Base-by-base conservation (phyloP, 768 basidiomycete species). In the Boletus rubroflammeus region DNA sequence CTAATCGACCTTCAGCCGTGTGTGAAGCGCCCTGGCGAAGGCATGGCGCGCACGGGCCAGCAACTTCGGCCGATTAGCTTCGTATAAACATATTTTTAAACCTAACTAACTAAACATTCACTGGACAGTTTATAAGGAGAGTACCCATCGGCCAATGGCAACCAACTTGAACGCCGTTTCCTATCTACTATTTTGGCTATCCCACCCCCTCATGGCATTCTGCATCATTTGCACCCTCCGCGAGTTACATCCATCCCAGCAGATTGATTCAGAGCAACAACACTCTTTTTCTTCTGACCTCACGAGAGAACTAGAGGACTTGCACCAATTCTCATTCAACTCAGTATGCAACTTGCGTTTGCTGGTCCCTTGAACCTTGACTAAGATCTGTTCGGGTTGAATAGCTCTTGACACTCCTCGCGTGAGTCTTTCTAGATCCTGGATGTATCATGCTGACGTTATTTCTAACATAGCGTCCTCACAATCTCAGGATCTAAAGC, bases 351-450 rank as follows among this genome's bases (percentile, higher is more conserved):
- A 26, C 14, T n/a, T 17, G 2, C n/a, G 3, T n/a, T 19, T 42
- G 3, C 6, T 38, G 4, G 23, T 34, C 23, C 15, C 17, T n/a
- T n/a, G n/a, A 42, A 15, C 23, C 8, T 15, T 26, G 23, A 17
- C 25, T 42, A 7, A 42, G 23, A 9, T 17, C 9, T 1, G 8
- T 42, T 6, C 9, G 19, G 7, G 6, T 13, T 8, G 17, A 10
- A 35, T 23, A 67, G 57, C 50, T 65, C 43, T 36, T 56, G 43
- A 36, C 50, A 3, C 53, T 66, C 45, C 43, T 61, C 3, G 43
- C 52, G 61, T 58, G 8, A 54, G 64, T 52, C n/a, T 6, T 39
- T 47, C 19, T 3, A 13, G 15, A 13, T 8, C 8, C 40, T n/a
- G 6, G 3, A 23, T 4, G 19, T 14, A 7, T 14, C 25, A 8